Percentiles rank a stretch among this genome's conserved stretches.
Conservation (phyloP, 1,139 yeast genomes). For the Zygosaccharomyces sapae region DNA sequence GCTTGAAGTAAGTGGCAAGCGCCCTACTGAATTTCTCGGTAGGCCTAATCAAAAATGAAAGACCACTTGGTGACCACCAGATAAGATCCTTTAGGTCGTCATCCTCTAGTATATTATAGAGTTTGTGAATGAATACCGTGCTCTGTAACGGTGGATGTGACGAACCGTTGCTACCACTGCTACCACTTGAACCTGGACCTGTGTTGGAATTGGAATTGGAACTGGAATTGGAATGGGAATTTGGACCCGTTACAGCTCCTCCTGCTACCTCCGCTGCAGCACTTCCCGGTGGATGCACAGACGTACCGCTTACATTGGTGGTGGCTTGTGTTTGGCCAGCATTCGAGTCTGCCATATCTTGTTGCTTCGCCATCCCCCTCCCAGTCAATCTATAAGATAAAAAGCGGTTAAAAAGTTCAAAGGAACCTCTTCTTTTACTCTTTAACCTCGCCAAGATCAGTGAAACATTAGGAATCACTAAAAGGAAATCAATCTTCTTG, state of each 20-base stretch:
- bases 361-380: conserved; percentile 7
- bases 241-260: neutral
- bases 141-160: conserved; percentile 25
- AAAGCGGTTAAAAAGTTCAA: conserved; percentile 3
- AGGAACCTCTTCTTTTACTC: conserved; percentile 1
- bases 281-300: conserved; percentile 3
- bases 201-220: conserved; percentile 2
- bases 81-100: conserved; percentile 46
- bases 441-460: conserved; percentile 4
- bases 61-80: conserved; percentile 48
- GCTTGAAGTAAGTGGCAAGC: conserved; percentile 63
- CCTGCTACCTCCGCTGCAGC: no score
- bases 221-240: no score
- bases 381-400: neutral
- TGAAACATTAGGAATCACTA: neutral
- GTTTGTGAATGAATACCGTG: conserved; percentile 59
- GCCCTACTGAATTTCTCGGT: conserved; percentile 60
- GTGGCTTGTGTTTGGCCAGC: neutral
- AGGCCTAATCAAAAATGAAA: conserved; percentile 43
- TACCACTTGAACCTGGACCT: neutral
- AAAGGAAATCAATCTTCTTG: conserved; percentile 1
- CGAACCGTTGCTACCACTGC: conserved; percentile 3
- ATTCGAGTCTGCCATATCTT: conserved; percentile 7
- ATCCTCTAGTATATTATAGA: conserved; percentile 62
- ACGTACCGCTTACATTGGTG: neutral